phyloP scores from a whole-genome alignment of 2,329 filamentous ascomycete genomes.

The Fusarium secorum region DNA sequence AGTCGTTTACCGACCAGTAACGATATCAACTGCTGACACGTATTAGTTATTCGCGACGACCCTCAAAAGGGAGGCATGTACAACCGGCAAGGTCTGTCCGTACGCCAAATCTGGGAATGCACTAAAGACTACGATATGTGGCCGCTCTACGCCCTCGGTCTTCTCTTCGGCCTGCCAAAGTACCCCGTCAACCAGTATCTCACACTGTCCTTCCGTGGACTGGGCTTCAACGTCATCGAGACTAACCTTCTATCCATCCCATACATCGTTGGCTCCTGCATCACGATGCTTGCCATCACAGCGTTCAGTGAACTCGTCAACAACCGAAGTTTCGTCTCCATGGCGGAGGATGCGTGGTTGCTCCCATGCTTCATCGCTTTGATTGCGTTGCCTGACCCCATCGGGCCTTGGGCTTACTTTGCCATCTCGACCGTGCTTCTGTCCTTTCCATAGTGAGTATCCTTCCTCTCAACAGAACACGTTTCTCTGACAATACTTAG shows the following conservation, averaged over 20 bases:
- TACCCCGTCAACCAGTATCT: conserved; percentile 58
- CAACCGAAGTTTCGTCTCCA: conserved; percentile 57
- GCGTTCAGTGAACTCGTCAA: conserved; percentile 60
- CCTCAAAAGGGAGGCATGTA: conserved; percentile 64
- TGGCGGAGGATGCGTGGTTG: conserved; percentile 60
- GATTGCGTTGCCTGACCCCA: conserved; percentile 44
- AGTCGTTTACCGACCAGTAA: accelerated
- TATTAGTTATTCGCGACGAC: conserved; percentile 58
- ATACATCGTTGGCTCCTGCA: conserved; percentile 56
- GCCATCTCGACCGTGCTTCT: neutral
- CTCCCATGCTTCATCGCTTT: conserved; percentile 62
- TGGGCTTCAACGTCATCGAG: conserved; percentile 60
- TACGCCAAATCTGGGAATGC: conserved; percentile 54
- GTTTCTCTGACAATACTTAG: neutral
- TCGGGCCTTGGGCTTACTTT: neutral
- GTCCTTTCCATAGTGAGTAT: neutral
- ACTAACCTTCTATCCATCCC: conserved; percentile 63
- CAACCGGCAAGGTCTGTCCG: conserved; percentile 58
- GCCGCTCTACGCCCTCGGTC: conserved; percentile 58
- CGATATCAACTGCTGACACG: neutral
- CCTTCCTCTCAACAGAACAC: accelerated
- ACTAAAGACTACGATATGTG: conserved; percentile 62
- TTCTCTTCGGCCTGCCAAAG: conserved; percentile 57
- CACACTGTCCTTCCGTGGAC: conserved; percentile 58
- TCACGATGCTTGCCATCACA: conserved; percentile 48